Percentiles rank a stretch among this genome's conserved stretches.
Conservation (phyloP, 75 land plant species). For the Selaginella tamariscina region DNA sequence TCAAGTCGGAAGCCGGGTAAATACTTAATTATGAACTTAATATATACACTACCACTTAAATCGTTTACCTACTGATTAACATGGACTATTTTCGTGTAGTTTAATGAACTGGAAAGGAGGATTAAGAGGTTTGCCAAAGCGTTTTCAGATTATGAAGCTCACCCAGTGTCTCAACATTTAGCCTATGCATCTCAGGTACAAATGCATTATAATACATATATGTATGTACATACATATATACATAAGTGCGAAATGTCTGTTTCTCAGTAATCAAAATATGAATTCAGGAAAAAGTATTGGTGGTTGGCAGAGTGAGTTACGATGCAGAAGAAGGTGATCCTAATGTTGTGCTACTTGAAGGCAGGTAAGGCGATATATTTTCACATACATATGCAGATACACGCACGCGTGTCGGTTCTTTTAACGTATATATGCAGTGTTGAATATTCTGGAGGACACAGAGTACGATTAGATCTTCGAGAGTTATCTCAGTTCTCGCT, state of each 20-base stretch:
- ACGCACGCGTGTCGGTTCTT: no score
- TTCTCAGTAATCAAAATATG: constrained; percentile 8
- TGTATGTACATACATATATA: not conserved
- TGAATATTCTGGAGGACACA: constrained; percentile 77
- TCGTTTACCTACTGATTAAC: not conserved
- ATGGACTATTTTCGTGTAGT: constrained; percentile 31
- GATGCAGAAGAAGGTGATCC: constrained; percentile 94
- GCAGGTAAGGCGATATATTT: constrained; percentile 47
- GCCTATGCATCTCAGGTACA: constrained; percentile 79
- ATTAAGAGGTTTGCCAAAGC: constrained; percentile 39
- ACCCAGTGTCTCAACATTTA: constrained; percentile 43
- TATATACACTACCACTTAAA: not conserved
- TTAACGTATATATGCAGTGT: no score
- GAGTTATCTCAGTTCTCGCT: constrained; percentile 58
- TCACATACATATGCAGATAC: no score
- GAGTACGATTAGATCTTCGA: constrained; percentile 83
- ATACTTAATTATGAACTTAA: not conserved
- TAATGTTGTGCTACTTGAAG: constrained; percentile 76
- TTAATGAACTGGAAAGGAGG: constrained; percentile 57
- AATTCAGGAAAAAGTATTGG: constrained; percentile 59
- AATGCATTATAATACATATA: not conserved
- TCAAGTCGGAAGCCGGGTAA: constrained; percentile 61
- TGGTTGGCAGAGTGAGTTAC: constrained; percentile 82
- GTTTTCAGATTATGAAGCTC: constrained; percentile 34
- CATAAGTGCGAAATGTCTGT: not conserved